Evolutionary conservation across 306 rosid genomes (phyloP).

Genomic region (Senna siamea): DNA sequence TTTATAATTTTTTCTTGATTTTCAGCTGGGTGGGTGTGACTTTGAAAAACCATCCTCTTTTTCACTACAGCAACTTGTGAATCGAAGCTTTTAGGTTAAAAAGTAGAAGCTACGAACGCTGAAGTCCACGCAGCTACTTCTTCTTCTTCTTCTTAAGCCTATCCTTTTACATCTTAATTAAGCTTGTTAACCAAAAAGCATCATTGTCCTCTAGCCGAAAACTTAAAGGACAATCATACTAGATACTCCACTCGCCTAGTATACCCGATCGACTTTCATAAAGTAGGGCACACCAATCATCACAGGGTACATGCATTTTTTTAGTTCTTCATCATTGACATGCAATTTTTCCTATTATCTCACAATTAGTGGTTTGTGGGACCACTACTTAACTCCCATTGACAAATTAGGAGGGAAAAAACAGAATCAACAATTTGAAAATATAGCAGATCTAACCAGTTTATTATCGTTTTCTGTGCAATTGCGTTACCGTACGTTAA

Average conservation of each 20-base stretch:
- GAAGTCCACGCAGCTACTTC: slow-evolving; percentile 84
- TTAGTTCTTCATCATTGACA: slow-evolving; percentile 51
- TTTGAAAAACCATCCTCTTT: slow-evolving; percentile 49
- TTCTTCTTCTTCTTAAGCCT: slow-evolving; percentile 42
- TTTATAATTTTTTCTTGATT: slow-evolving; percentile 43
- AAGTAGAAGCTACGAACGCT: slow-evolving; percentile 67
- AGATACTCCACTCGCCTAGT: slow-evolving; percentile 46
- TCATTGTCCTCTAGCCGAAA: slow-evolving; percentile 35
- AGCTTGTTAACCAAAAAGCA: slow-evolving; percentile 37
- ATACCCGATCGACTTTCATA: slow-evolving; percentile 41
- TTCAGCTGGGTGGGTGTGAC: slow-evolving; percentile 41
- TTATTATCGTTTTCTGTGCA: neutral
- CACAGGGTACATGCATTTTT: slow-evolving; percentile 51
- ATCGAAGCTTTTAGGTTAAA: slow-evolving; percentile 83
- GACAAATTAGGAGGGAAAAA: slow-evolving; percentile 50
- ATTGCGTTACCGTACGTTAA: neutral
- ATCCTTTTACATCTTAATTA: slow-evolving; percentile 26
- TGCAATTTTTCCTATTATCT: slow-evolving; percentile 44
- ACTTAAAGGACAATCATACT: slow-evolving; percentile 36
- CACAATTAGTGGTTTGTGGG: slow-evolving; percentile 49
- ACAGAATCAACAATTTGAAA: slow-evolving; percentile 48
- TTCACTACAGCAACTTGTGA: slow-evolving; percentile 52
- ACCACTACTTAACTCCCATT: slow-evolving; percentile 34
- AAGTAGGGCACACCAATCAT: slow-evolving; percentile 49
- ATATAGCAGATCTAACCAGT: neutral